Conservation (phyloP, 1,284 basidiomycete genomes). For the Cryptococcus floricola region DNA sequence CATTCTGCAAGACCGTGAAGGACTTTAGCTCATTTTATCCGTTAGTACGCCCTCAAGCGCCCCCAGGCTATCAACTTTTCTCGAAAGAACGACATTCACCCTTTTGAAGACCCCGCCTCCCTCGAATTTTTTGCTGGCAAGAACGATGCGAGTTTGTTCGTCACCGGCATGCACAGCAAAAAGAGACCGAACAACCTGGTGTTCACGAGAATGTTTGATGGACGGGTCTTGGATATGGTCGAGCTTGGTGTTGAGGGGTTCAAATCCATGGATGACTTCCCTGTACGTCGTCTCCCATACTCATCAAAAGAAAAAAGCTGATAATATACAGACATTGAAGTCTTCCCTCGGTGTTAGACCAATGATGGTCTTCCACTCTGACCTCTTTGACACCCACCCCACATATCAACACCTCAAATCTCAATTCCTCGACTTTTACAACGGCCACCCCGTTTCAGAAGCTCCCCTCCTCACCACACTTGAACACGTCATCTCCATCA, state of each 20-base stretch:
- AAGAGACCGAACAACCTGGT: conserved; percentile 88
- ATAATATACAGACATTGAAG: conserved; percentile 64
- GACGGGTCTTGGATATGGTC: conserved; percentile 86
- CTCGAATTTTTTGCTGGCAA: conserved; percentile 91
- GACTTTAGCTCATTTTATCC: not conserved
- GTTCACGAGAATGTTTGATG: conserved; percentile 83
- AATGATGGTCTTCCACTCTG: conserved; percentile 91
- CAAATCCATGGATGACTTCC: conserved; percentile 74
- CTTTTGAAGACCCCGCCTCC: conserved; percentile 78
- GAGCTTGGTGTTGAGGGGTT: conserved; percentile 85
- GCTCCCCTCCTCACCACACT: conserved; percentile 74
- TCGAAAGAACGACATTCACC: conserved; percentile 88
- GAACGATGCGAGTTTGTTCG: conserved; percentile 90
- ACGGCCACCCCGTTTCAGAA: conserved; percentile 77
- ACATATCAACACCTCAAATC: conserved; percentile 90
- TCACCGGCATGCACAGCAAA: conserved; percentile 89
- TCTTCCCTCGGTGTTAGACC: conserved; percentile 87
- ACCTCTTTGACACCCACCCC: conserved; percentile 86
- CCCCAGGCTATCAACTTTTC: conserved; percentile 87
- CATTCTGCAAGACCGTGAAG: not conserved
- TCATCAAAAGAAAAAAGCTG: not conserved
- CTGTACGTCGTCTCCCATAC: conserved; percentile 56
- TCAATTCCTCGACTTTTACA: conserved; percentile 79
- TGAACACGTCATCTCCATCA: conserved; percentile 87
- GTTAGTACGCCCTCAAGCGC: conserved; percentile 83